These are phyloP conservation scores for Clitoria ternatea DNA, from an alignment of 306 rosid genomes.

Conservation along the genomic window DNA sequence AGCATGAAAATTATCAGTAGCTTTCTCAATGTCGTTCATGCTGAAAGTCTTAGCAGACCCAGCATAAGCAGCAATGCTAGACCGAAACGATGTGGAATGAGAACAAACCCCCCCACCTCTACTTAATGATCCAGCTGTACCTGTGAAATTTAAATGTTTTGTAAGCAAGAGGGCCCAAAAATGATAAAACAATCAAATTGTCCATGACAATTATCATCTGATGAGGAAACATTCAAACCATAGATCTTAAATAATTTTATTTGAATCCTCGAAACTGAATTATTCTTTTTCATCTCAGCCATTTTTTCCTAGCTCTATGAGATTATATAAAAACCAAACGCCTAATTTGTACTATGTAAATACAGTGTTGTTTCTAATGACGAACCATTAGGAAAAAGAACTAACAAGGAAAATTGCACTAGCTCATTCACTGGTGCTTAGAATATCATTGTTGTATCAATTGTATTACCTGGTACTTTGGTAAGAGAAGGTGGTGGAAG, in stretches of 20 bases:
- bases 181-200: not conserved
- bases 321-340: not conserved
- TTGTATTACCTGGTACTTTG: slow-evolving; percentile 59
- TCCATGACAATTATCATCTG: not conserved
- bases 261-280: not conserved
- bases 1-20: slow-evolving; percentile 56
- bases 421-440: slow-evolving; percentile 3
- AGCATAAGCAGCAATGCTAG: slow-evolving; percentile 64
- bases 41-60: slow-evolving; percentile 73
- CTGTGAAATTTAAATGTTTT: slow-evolving; percentile 32
- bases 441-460: too few species aligned
- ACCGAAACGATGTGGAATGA: slow-evolving; percentile 55
- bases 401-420: not conserved
- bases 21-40: slow-evolving; percentile 54
- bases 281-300: not conserved
- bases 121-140: slow-evolving; percentile 38
- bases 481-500: slow-evolving; percentile 42
- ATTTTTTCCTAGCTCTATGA: not conserved
- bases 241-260: not conserved
- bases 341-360: not conserved
- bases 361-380: not conserved
- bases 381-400: not conserved
- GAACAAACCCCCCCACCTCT: slow-evolving; percentile 54
- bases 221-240: not conserved
- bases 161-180: not conserved